Conservation (phyloP, 1,284 basidiomycete species). For the Inonotus hispidus region DNA sequence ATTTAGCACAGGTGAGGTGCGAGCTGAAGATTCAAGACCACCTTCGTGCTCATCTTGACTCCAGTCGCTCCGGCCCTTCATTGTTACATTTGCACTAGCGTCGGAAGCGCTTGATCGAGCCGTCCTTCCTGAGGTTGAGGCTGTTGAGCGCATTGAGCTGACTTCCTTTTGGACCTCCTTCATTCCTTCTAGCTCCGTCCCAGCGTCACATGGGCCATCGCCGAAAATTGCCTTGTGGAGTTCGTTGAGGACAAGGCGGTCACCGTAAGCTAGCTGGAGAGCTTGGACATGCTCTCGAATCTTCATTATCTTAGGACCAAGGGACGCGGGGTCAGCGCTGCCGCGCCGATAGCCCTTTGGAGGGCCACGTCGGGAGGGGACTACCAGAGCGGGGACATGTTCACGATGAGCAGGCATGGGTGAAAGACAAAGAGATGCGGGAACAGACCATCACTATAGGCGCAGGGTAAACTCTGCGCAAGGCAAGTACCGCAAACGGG, state of each 20-base stretch:
- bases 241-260: slow-evolving; percentile 15
- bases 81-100: background rate
- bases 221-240: slow-evolving; percentile 15
- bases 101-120: slow-evolving; percentile 11
- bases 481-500: slow-evolving; percentile 17
- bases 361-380: slow-evolving; percentile 14
- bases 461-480: slow-evolving; percentile 12
- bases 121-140: background rate
- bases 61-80: slow-evolving; percentile 13
- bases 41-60: slow-evolving; percentile 16
- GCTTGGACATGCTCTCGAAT: slow-evolving; percentile 19
- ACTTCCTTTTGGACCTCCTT: background rate
- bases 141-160: background rate
- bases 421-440: background rate
- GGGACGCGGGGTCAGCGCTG: slow-evolving; percentile 16
- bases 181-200: background rate
- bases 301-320: slow-evolving; percentile 17
- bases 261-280: slow-evolving; percentile 19
- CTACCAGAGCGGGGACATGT: background rate
- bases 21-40: background rate
- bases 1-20: background rate
- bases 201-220: slow-evolving; percentile 4
- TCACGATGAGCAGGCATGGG: background rate
- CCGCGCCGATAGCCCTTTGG: slow-evolving; percentile 18
- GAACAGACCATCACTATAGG: slow-evolving; percentile 15